Evolutionary conservation across 2,329 filamentous ascomycete genomes (phyloP), one percentile per base, ranked within the genome.

Genomic region (Aspergillus japonicus): DNA sequence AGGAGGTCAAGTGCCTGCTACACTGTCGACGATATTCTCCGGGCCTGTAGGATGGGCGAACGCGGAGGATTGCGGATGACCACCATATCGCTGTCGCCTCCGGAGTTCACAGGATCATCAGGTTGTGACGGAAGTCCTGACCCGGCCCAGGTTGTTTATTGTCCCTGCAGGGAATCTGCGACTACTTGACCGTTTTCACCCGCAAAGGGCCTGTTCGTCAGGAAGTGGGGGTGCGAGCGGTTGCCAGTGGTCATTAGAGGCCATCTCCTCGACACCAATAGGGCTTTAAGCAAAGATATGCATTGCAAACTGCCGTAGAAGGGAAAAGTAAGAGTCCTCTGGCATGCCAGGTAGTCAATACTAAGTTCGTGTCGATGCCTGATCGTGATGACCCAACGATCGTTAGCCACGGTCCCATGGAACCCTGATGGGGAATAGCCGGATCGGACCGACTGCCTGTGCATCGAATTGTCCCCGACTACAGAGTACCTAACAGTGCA

Each of bases 381-480:
- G 56, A 64, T 50, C 23, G 42, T 54, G 48, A 44, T 49, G 33
- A 53, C 57, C 57, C 50, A 42, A 54, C 23, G 29, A 42, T 47
- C 33, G 21, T 47, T 14, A 48, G 35, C 24, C 39, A 52, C 51
- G 14, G 56, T 55, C 57, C 63, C 63, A 60, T 61, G 63, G 61
- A 63, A 60, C 57, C 24, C 56, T 61, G 54, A 61, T 48, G 59
- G 19, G 31, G 47, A 26, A 35, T 44, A 44, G 57, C 62, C 64
- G 63, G 65, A 63, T 59, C 65, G 64, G 65, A 58, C 63, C 65
- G 65, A 63, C 56, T 47, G 31, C 14, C 52, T n/a, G 39, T n/a
- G 42, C 26, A 39, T 19, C 49, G 47, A 33, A 54, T 19, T 11
- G 8, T 16, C 33, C 29, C 16, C 49, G 33, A 35, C 33, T 31